These are phyloP conservation scores for Fusarium mundagurra DNA, from an alignment of 2,329 filamentous ascomycete species.

Conservation along the genomic window DNA sequence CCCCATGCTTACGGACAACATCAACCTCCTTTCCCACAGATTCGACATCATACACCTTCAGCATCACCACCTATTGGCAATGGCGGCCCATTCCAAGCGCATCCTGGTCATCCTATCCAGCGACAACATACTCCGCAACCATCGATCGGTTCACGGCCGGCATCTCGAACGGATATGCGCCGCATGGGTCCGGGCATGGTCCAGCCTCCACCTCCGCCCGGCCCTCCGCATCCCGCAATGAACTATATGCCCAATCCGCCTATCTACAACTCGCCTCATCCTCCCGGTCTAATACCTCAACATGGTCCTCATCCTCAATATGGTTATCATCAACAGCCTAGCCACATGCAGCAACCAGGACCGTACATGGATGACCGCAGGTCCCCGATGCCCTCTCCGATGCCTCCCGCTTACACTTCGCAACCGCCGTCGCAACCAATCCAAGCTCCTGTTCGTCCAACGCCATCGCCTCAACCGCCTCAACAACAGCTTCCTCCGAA, in stretches of 20 bases:
- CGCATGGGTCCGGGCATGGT: conserved; percentile 79
- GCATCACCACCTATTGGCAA: conserved; percentile 89
- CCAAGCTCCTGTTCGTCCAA: conserved; percentile 57
- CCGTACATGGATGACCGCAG: conserved; percentile 74
- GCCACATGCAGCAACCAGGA: conserved; percentile 61
- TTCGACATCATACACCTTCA: conserved; percentile 84
- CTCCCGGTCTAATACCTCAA: conserved; percentile 37
- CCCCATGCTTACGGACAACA: conserved; percentile 73
- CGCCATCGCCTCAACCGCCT: conserved; percentile 68
- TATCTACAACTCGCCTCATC: conserved; percentile 75
- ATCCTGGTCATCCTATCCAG: conserved; percentile 52
- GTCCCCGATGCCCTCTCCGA: conserved; percentile 68
- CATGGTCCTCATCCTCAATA: conserved; percentile 35
- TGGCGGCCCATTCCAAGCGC: conserved; percentile 72
- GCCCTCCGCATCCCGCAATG: conserved; percentile 69
- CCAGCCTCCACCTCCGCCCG: conserved; percentile 64
- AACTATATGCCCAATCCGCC: conserved; percentile 87
- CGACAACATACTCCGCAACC: conserved; percentile 87
- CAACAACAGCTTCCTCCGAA: conserved; percentile 61
- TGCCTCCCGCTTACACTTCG: conserved; percentile 72
- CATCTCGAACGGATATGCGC: conserved; percentile 82
- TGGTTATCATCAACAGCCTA: conserved; percentile 33
- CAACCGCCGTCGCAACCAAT: conserved; percentile 64
- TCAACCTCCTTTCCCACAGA: conserved; percentile 75
- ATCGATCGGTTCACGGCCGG: conserved; percentile 69